phyloP scores from a whole-genome alignment of 129 eudicot genomes.

The Flaveria robusta region DNA sequence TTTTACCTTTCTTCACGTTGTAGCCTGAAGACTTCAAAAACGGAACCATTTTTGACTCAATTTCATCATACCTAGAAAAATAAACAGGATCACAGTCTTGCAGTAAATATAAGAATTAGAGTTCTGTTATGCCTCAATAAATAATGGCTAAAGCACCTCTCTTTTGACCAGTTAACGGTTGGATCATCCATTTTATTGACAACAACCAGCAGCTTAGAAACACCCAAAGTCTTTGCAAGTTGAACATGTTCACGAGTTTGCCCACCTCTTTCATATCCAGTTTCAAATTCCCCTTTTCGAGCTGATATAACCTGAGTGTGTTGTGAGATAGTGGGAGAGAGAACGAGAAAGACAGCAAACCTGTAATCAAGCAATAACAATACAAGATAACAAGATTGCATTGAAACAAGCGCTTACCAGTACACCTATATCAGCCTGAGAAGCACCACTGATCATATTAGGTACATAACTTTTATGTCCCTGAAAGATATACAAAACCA shows the following conservation, averaged over 20 bases:
- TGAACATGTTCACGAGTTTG: slow-evolving; percentile 98
- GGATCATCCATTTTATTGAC: slow-evolving; percentile 98
- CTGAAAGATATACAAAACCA: slow-evolving; percentile 41
- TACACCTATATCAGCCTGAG: slow-evolving; percentile 97
- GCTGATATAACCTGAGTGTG: slow-evolving; percentile 81
- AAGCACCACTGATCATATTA: slow-evolving; percentile 96
- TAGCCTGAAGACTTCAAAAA: slow-evolving; percentile 75
- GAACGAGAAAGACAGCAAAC: neutral
- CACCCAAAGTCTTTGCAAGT: slow-evolving; percentile 91
- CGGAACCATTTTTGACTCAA: slow-evolving; percentile 75
- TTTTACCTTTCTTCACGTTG: slow-evolving; percentile 90
- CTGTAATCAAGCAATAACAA: neutral
- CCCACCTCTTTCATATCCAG: slow-evolving; percentile 96
- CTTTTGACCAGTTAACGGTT: slow-evolving; percentile 84
- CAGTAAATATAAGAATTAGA: neutral
- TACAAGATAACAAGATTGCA: neutral
- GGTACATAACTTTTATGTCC: slow-evolving; percentile 99
- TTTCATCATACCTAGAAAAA: slow-evolving; percentile 69
- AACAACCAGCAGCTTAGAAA: slow-evolving; percentile 77
- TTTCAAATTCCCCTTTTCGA: slow-evolving; percentile 97
- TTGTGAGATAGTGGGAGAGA: neutral
- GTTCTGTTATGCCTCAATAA: neutral
- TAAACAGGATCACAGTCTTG: neutral
- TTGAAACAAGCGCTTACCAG: slow-evolving; percentile 50
- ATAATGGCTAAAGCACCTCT: slow-evolving; percentile 48